Evolutionary conservation across 2,329 filamentous ascomycete species (phyloP), one percentile per base, ranked within the genome.

Genomic region (Colletotrichum endophyticum): DNA sequence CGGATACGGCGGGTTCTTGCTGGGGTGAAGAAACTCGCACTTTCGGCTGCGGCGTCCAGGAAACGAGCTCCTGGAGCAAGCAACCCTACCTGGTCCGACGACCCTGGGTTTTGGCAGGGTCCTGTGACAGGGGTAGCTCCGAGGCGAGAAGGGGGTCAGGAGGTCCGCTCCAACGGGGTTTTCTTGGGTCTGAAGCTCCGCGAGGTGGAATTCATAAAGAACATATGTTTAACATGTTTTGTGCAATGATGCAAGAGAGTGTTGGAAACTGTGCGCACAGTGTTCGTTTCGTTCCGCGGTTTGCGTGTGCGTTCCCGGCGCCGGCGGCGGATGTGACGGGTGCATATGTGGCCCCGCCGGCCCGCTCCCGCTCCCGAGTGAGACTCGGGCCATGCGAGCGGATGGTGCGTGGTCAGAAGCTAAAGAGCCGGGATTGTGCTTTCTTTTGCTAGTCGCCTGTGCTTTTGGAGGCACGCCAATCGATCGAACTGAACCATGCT

Each of bases 31-130:
- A 22, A 49, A 49, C 56, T 57, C 63, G 67, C 63, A 67, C 73
- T 73, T 30, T 76, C 73, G 73, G 70, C 62, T 73, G n/a, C 36
- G 22, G 22, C 22, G 73, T 53, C 72, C 72, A 66, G 34, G 27
- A 44, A 53, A 32, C 61, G 64, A 53, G 36, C 39, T 67, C 64
- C 64, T 67, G 62, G 44, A 1, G 44, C 44, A 22, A 49, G 44
- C 6, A 5, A 1, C n/a, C 39, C 44, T 49, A 22, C n/a, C 44
- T 49, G 44, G 44, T 22, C n/a, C 19, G 11, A 1, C 5, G 6
- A 49, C 44, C 44, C n/a, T 49, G 44, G 44, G 44, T 8, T 64
- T 36, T 44, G n/a, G 34, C 32, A 64, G 62, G 62, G 62, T 32
- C n/a, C 28, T 3, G 16, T 34, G 64, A 67, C 64, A 67, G 64